Conservation (phyloP, 805 yeast genomes). For the Myxozyma neotropica region DNA sequence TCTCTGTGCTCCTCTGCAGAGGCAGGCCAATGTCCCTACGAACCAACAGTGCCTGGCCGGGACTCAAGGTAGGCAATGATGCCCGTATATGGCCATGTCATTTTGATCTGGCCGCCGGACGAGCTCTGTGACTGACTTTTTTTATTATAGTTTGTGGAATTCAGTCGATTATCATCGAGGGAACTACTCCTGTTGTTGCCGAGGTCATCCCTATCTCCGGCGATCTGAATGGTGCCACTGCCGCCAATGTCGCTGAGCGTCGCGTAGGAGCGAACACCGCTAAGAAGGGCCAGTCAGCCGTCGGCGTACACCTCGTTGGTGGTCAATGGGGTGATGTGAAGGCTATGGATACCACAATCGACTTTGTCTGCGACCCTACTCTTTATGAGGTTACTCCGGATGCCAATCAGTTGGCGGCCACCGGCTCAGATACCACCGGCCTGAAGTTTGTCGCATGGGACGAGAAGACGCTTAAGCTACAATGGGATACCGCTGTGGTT, state of each 20-base stretch:
- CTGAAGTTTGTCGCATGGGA: constrained; percentile 39
- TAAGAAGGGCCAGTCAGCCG: constrained; percentile 15
- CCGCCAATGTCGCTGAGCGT: constrained; percentile 51
- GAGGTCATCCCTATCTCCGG: constrained; percentile 59
- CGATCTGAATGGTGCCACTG: constrained; percentile 41
- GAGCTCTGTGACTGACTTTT: neutral
- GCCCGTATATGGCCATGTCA: neutral
- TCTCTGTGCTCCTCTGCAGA: constrained; percentile 59
- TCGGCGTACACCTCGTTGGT: constrained; percentile 50
- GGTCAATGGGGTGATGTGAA: constrained; percentile 71
- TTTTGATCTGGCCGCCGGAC: neutral
- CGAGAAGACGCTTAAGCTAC: constrained; percentile 40
- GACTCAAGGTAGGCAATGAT: constrained; percentile 49
- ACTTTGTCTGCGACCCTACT: constrained; percentile 40
- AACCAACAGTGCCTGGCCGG: constrained; percentile 63
- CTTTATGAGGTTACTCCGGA: constrained; percentile 31
- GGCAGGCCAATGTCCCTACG: constrained; percentile 31
- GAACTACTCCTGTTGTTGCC: constrained; percentile 50
- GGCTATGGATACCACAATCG: constrained; percentile 42
- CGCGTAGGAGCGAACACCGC: constrained; percentile 5
- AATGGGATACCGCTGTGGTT: constrained; percentile 49
- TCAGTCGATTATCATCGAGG: constrained; percentile 57
- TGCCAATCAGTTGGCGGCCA: constrained; percentile 34
- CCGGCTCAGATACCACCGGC: constrained; percentile 25
- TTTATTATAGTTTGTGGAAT: constrained; percentile 63